A percentile compares a stretch with the other conserved stretches of the same genome.
Conservation (phyloP, 2,329 filamentous ascomycete species). For the Zymoseptoria ardabiliae region DNA sequence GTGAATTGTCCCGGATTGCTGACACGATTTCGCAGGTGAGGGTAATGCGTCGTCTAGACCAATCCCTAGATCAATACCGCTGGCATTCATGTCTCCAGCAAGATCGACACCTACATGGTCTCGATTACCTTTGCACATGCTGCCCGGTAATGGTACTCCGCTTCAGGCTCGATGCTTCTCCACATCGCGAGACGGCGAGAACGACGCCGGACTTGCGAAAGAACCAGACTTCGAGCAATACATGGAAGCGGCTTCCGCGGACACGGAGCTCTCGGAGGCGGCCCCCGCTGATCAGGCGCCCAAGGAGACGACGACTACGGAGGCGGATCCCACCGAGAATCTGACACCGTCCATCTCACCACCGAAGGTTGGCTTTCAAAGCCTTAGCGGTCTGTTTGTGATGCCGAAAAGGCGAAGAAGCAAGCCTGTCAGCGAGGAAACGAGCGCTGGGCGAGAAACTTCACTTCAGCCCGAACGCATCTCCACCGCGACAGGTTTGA, state of each 20-base stretch:
- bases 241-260: neutral
- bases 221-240: neutral
- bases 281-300: neutral
- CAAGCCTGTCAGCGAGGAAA: neutral
- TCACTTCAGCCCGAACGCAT: neutral
- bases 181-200: neutral
- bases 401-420: neutral
- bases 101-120: conserved; percentile 9
- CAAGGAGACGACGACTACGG: neutral
- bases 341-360: conserved; percentile 4
- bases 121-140: conserved; percentile 12
- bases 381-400: conserved; percentile 23
- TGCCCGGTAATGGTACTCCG: neutral
- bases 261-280: neutral
- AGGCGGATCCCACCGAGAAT: neutral
- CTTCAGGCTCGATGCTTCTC: conserved; percentile 18
- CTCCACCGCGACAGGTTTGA: neutral
- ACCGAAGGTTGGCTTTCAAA: conserved; percentile 24
- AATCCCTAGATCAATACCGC: neutral
- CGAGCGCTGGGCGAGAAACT: neutral
- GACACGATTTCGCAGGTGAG: neutral
- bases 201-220: neutral
- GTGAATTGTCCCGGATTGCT: neutral
- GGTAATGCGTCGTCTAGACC: neutral
- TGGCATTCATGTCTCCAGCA: neutral